Evolutionary conservation across 768 basidiomycete species (phyloP).

Genomic region (Amanita rubescens): DNA sequence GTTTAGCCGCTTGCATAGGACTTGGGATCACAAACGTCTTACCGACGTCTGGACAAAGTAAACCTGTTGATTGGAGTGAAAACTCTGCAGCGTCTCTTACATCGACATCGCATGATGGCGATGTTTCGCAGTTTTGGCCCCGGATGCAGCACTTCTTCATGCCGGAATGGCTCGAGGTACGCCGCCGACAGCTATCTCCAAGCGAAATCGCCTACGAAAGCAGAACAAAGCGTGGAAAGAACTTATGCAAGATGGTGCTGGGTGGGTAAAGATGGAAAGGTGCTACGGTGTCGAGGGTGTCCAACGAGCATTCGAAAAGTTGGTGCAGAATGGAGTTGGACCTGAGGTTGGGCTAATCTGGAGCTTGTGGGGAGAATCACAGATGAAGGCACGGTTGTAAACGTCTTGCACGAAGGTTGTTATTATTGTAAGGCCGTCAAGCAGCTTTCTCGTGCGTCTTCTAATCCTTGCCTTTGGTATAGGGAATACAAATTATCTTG

Average conservation of each 20-base stretch:
- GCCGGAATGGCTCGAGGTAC: conserved; percentile 58
- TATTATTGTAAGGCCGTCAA: too few relatives aligned
- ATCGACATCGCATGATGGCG: conserved; percentile 8
- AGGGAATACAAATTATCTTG: too few relatives aligned
- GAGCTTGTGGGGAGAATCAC: conserved; percentile 46
- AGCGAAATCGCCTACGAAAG: conserved; percentile 37
- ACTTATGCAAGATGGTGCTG: conserved; percentile 46
- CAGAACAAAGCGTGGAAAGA: conserved; percentile 54
- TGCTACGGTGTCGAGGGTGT: conserved; percentile 42
- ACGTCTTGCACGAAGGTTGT: not conserved
- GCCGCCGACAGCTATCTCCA: conserved; percentile 39
- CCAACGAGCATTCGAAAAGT: conserved; percentile 37
- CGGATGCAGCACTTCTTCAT: conserved; percentile 54
- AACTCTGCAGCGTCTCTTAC: conserved; percentile 18
- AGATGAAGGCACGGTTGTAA: conserved; percentile 7
- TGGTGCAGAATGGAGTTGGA: conserved; percentile 39
- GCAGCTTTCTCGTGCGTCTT: too few relatives aligned
- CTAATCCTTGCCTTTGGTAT: too few relatives aligned
- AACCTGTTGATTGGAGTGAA: conserved; percentile 29
- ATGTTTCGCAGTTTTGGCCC: conserved; percentile 23
- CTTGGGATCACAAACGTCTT: conserved; percentile 53
- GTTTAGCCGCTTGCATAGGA: conserved; percentile 33
- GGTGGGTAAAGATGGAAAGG: conserved; percentile 49
- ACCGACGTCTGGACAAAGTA: conserved; percentile 30
- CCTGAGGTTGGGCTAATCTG: conserved; percentile 54